These are phyloP conservation scores for Fusarium sp. DNA, from an alignment of 2,329 filamentous ascomycete genomes.

Conservation along the genomic window DNA sequence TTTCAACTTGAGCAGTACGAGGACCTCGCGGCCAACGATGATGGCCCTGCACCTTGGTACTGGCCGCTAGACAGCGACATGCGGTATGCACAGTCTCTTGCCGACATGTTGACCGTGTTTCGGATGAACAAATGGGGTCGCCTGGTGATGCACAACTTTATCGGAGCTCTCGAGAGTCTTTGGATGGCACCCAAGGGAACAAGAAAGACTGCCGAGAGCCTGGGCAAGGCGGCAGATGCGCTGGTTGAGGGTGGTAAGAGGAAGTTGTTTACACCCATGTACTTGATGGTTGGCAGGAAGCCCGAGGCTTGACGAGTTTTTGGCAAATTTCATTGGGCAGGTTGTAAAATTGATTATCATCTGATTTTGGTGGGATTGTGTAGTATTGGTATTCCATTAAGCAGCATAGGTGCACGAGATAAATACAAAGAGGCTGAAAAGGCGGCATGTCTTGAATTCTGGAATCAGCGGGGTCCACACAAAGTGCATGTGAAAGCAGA, in stretches of 20 bases:
- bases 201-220: constrained; percentile 87
- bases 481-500: neutral
- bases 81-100: constrained; percentile 78
- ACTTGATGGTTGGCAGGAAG: constrained; percentile 90
- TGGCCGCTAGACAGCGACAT: constrained; percentile 83
- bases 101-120: constrained; percentile 80
- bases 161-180: constrained; percentile 77
- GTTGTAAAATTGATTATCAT: neutral
- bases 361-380: neutral
- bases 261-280: constrained; percentile 96
- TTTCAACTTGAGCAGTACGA: constrained; percentile 74
- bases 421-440: neutral
- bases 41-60: constrained; percentile 81
- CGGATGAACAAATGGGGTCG: constrained; percentile 88
- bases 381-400: neutral
- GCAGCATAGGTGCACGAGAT: neutral
- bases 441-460: neutral
- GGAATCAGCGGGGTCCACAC: neutral
- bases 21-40: constrained; percentile 67
- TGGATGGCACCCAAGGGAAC: constrained; percentile 81
- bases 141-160: constrained; percentile 75
- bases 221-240: constrained; percentile 81
- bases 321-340: neutral
- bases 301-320: constrained; percentile 54
- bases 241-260: constrained; percentile 84